Evolutionary conservation across 2,329 filamentous ascomycete species (phyloP).

Genomic region (Cryoendolithus antarcticus): DNA sequence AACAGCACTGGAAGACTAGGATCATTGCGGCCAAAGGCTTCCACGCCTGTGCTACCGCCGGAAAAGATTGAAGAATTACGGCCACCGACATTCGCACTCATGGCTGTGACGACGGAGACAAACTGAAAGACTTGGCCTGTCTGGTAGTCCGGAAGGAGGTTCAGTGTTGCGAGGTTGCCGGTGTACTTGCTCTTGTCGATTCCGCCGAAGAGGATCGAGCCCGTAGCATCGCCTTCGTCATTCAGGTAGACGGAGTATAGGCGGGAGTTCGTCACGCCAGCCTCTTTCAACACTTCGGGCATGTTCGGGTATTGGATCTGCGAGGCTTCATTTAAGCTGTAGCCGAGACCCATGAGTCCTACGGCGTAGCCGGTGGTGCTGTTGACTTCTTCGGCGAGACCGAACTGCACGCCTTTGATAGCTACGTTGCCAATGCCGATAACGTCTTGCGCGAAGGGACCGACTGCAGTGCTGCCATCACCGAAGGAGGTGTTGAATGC

Average conservation of each 20-base stretch:
- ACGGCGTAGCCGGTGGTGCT: slow-evolving; percentile 18
- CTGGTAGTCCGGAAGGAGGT: slow-evolving; percentile 15
- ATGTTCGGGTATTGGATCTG: slow-evolving; percentile 20
- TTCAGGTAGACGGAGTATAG: slow-evolving; percentile 23
- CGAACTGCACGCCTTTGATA: slow-evolving; percentile 19
- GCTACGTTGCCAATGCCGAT: slow-evolving; percentile 18
- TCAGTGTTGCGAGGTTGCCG: slow-evolving; percentile 18
- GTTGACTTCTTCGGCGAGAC: slow-evolving; percentile 16
- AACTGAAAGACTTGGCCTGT: slow-evolving; percentile 13
- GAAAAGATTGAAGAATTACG: slow-evolving; percentile 11
- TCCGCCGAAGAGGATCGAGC: slow-evolving; percentile 24
- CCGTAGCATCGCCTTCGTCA: slow-evolving; percentile 13
- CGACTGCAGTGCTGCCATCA: slow-evolving; percentile 15
- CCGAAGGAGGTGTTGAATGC: slow-evolving; percentile 21
- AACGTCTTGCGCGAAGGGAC: slow-evolving; percentile 18
- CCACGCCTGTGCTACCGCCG: slow-evolving; percentile 8
- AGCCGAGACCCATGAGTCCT: slow-evolving; percentile 22
- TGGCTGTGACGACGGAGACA: slow-evolving; percentile 18
- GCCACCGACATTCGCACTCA: slow-evolving; percentile 10
- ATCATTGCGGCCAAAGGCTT: slow-evolving; percentile 11
- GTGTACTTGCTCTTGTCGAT: slow-evolving; percentile 21
- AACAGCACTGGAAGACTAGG: slow-evolving; percentile 17
- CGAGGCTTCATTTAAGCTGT: slow-evolving; percentile 16
- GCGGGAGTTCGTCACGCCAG: slow-evolving; percentile 19
- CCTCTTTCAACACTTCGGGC: slow-evolving; percentile 18